phyloP scores from a whole-genome alignment of 306 rosid genomes.

The Amphicarpaea edgeworthii region DNA sequence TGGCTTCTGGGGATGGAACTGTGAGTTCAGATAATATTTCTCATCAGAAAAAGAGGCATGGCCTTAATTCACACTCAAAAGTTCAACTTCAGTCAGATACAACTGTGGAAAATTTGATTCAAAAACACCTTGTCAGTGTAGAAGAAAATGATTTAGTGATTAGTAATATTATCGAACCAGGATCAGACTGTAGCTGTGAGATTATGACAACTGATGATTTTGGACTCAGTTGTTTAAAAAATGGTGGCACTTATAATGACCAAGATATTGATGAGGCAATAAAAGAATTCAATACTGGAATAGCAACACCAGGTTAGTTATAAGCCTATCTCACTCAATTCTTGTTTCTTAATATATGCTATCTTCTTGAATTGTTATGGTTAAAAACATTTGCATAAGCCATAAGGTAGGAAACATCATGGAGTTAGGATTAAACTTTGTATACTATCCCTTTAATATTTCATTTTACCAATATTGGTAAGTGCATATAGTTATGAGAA shows the following conservation, averaged over 20 bases:
- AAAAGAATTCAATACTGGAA: slow-evolving; percentile 30
- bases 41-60: background rate
- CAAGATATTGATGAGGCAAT: slow-evolving; percentile 18
- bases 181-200: slow-evolving; percentile 13
- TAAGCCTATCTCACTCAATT: background rate
- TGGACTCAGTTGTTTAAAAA: background rate
- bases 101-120: slow-evolving; percentile 29
- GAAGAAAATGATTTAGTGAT: slow-evolving; percentile 26
- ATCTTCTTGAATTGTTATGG: background rate
- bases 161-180: background rate
- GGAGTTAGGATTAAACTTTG: background rate
- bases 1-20: slow-evolving; percentile 12
- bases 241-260: slow-evolving; percentile 14
- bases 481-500: background rate
- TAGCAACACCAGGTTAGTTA: slow-evolving; percentile 41
- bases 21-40: background rate
- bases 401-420: background rate
- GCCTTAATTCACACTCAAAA: background rate
- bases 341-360: slow-evolving; percentile 3
- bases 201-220: slow-evolving; percentile 33
- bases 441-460: background rate
- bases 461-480: background rate
- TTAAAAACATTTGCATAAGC: background rate
- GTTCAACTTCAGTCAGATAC: slow-evolving; percentile 4
- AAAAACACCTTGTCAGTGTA: background rate